A percentile compares a stretch with the other conserved stretches of the same genome.
phyloP scores from a whole-genome alignment of 2,329 filamentous ascomycete species.

The Aphanocladium album region DNA sequence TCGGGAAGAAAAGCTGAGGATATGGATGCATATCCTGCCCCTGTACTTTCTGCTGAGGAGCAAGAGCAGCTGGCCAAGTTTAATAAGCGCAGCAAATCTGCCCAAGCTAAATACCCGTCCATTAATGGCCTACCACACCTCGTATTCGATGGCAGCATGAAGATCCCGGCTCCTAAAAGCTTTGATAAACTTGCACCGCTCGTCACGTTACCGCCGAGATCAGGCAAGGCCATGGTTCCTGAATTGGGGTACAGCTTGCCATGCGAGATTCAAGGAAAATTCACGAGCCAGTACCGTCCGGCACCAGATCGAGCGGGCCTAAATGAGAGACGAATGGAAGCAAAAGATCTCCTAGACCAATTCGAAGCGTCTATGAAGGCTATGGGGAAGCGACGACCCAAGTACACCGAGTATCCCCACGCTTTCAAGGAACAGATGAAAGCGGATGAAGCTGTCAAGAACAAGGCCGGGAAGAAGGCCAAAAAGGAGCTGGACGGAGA shows the following conservation, averaged over 20 bases:
- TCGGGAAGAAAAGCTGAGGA: conserved; percentile 30
- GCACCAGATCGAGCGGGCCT: conserved; percentile 34
- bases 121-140: conserved; percentile 36
- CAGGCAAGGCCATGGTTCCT: conserved; percentile 33
- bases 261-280: conserved; percentile 40
- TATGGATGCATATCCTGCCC: conserved; percentile 26
- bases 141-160: conserved; percentile 33
- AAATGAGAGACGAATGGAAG: conserved; percentile 37
- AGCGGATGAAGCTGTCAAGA: conserved; percentile 40
- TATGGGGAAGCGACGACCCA: conserved; percentile 38
- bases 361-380: conserved; percentile 38
- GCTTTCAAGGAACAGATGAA: conserved; percentile 43
- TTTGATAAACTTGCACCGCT: conserved; percentile 41
- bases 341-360: conserved; percentile 34
- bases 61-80: conserved; percentile 33
- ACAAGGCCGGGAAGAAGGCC: conserved; percentile 42
- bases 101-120: conserved; percentile 33
- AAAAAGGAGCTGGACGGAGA: conserved; percentile 37
- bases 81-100: conserved; percentile 31
- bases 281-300: conserved; percentile 37
- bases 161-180: conserved; percentile 39
- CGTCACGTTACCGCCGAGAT: conserved; percentile 36
- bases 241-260: conserved; percentile 35
- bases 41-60: conserved; percentile 30
- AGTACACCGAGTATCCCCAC: conserved; percentile 44